Evolutionary conservation across 2,329 filamentous ascomycete species (phyloP).

Genomic region (Lasiodiplodia gonubiensis): DNA sequence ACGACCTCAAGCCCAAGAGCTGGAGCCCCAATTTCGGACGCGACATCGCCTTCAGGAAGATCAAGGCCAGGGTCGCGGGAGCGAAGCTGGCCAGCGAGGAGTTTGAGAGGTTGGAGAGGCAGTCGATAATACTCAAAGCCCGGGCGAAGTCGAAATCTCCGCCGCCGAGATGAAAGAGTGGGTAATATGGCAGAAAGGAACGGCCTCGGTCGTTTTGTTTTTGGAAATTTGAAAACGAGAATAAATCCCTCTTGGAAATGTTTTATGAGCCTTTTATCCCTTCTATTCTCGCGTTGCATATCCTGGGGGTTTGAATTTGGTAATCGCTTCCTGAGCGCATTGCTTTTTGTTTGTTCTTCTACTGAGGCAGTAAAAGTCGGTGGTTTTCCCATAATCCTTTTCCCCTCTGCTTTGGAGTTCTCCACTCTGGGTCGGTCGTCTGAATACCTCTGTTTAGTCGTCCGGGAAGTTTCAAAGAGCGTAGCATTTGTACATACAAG

Average conservation of each 20-base stretch:
- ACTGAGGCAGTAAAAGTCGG: not conserved
- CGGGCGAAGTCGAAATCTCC: conserved; percentile 23
- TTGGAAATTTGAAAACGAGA: not conserved
- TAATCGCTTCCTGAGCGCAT: not conserved
- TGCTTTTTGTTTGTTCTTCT: not conserved
- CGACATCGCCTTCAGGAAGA: conserved; percentile 25
- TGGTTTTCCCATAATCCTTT: not conserved
- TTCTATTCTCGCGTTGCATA: not conserved
- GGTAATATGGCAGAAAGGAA: not conserved
- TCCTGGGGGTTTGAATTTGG: not conserved
- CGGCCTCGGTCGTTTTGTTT: not conserved
- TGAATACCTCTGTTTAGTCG: not conserved
- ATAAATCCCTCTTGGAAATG: not conserved
- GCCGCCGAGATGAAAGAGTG: conserved; percentile 4
- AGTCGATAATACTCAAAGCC: conserved; percentile 22
- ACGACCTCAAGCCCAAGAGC: conserved; percentile 28
- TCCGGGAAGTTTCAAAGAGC: not conserved
- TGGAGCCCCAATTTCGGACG: conserved; percentile 27
- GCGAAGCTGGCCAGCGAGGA: conserved; percentile 23
- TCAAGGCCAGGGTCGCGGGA: conserved; percentile 21
- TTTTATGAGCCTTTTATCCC: not conserved
- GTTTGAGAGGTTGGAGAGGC: conserved; percentile 16
- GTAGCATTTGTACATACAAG: not conserved
- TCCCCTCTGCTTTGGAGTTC: not conserved
- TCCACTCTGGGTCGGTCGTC: not conserved